Evolutionary conservation across 2,329 filamentous ascomycete genomes (phyloP).

Genomic region (Myotisia sp.): DNA sequence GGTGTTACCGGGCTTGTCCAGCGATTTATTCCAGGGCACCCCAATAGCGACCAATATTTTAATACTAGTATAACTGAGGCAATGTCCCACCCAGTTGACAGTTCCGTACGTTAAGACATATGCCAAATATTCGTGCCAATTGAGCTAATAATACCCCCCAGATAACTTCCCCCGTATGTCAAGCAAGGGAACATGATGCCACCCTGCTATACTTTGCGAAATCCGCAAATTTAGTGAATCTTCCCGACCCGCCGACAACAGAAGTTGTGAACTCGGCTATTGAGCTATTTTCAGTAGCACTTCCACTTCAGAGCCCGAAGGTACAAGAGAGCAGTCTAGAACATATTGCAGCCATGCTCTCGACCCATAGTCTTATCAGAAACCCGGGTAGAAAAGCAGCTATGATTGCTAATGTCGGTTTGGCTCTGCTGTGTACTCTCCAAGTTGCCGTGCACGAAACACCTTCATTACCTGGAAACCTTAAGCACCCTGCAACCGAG

Average conservation of each 20-base stretch:
- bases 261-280: constrained; percentile 93
- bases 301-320: constrained; percentile 76
- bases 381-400: constrained; percentile 81
- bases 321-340: constrained; percentile 94
- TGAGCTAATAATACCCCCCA: constrained; percentile 15
- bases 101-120: constrained; percentile 23
- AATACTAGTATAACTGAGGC: constrained; percentile 19
- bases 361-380: constrained; percentile 62
- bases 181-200: constrained; percentile 79
- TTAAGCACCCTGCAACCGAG: constrained; percentile 63
- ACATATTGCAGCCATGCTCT: constrained; percentile 80
- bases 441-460: constrained; percentile 77
- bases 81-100: constrained; percentile 27
- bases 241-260: constrained; percentile 70
- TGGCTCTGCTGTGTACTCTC: constrained; percentile 64
- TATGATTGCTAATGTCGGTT: constrained; percentile 77
- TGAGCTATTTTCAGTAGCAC: constrained; percentile 76
- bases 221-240: constrained; percentile 30
- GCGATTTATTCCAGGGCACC: constrained; percentile 40
- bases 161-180: constrained; percentile 52
- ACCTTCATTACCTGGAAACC: constrained; percentile 53
- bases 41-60: neutral
- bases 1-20: constrained; percentile 75
- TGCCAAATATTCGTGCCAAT: no score
- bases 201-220: constrained; percentile 55